Base-by-base conservation (phyloP, 2,329 filamentous ascomycete genomes). In the Zelopaecilomyces penicillatus region DNA sequence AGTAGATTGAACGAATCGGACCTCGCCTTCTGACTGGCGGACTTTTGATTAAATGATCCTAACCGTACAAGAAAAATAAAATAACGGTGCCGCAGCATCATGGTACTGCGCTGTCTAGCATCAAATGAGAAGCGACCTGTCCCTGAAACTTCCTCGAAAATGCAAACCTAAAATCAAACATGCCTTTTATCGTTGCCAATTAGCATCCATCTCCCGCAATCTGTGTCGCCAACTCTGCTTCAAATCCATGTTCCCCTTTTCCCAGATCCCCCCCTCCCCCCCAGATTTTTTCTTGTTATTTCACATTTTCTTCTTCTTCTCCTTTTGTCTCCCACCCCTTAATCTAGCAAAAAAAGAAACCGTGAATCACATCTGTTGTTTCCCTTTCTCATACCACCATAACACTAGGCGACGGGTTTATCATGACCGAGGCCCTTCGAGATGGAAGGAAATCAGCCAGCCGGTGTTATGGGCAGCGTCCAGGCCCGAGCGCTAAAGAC, bases 31-130 rank as follows among this genome's bases (percentile, higher is more conserved):
- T 19, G 19, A 19, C 19, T 19, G 19, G 19, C 19, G 19, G 19
- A 19, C 19, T 19, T 19, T 19, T 19, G 19, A 19, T 19, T 19
- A 19, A 19, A 19, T 19, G 19, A 19, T 19, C 19, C 19, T 19
- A 19, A 19, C 19, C 19, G 19, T 19, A 19, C 12, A 34, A 9
- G 12, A 34, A 34, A 34, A 34, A 34, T 34, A 34, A 9, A 45
- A 45, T 43, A 52, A 49, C 45, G 52, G 44, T 46, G 43, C 39
- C 41, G 41, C 41, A 48, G 43, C 44, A 52, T 33, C 45, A 48
- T 47, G 39, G 28, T 44, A 44, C 38, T 37, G 43, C 48, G 48
- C 50, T 48, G 40, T 53, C 50, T 45, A 44, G 46, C 45, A 45
- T 51, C 52, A 45, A 53, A 44, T 50, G 35, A 46, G 28, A 32